Percentiles rank a stretch among this genome's conserved stretches.
Conservation (phyloP, 2,329 filamentous ascomycete genomes). For the Chaetomium globosum region DNA sequence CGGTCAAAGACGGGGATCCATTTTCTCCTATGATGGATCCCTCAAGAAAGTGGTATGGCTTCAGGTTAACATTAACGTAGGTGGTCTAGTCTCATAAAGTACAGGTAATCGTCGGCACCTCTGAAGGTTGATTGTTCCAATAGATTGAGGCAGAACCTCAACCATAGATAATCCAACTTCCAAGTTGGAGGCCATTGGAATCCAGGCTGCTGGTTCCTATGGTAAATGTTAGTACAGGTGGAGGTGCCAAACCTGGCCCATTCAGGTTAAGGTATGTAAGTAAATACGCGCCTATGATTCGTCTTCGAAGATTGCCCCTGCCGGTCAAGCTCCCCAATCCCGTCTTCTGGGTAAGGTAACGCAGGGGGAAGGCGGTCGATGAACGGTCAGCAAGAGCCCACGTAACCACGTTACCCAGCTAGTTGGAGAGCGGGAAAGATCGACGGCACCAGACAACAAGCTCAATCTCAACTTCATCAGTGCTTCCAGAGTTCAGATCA, state of each 20-base stretch:
- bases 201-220: neutral
- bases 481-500: neutral
- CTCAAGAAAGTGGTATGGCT: neutral
- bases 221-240: too few relatives aligned
- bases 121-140: neutral
- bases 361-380: neutral
- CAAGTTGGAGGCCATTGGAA: neutral
- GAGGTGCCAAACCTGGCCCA: too few relatives aligned
- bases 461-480: neutral
- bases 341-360: neutral
- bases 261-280: too few relatives aligned
- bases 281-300: neutral
- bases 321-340: neutral
- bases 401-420: neutral
- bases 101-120: neutral
- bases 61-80: neutral
- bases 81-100: neutral
- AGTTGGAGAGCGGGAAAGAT: neutral
- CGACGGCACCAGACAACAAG: neutral
- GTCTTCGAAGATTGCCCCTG: neutral
- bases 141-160: neutral
- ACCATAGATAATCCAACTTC: neutral
- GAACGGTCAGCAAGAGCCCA: too few relatives aligned
- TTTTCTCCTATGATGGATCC: too few relatives aligned
- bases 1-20: neutral